These are phyloP conservation scores for Microbotryum violaceum DNA, from an alignment of 1,284 basidiomycete species.

Conservation along the genomic window DNA sequence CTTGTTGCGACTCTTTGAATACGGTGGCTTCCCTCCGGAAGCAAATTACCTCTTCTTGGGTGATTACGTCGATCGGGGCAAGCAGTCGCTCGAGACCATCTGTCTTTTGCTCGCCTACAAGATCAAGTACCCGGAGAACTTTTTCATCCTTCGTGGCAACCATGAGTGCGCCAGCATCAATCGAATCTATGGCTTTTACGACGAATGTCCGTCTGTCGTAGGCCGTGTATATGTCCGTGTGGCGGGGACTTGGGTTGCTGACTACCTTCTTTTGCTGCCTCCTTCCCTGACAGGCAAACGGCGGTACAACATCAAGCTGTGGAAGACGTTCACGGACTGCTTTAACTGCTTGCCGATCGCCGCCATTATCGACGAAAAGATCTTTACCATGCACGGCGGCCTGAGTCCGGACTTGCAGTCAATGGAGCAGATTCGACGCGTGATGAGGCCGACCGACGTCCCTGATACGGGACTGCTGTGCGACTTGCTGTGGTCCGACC, in stretches of 20 bases:
- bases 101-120: conserved; percentile 47
- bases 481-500: conserved; percentile 97
- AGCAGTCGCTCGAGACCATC: conserved; percentile 89
- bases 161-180: conserved; percentile 93
- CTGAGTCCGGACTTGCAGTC: conserved; percentile 94
- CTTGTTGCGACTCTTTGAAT: conserved; percentile 84
- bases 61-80: conserved; percentile 91
- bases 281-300: conserved; percentile 67
- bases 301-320: conserved; percentile 94
- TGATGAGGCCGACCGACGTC: conserved; percentile 98
- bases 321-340: conserved; percentile 96
- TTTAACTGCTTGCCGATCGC: conserved; percentile 94
- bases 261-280: not conserved
- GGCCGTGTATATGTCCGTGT: not conserved
- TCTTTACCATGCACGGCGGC: conserved; percentile 80
- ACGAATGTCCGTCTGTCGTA: conserved; percentile 68
- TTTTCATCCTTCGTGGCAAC: conserved; percentile 89
- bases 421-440: conserved; percentile 99
- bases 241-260: not conserved
- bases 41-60: conserved; percentile 89
- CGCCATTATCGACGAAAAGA: conserved; percentile 94
- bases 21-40: conserved; percentile 91
- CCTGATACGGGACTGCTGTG: conserved; percentile 95
- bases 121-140: conserved; percentile 98
- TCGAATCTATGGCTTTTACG: conserved; percentile 93